phyloP scores from a whole-genome alignment of 2,329 filamentous ascomycete species.

The Diaporthe sp. region DNA sequence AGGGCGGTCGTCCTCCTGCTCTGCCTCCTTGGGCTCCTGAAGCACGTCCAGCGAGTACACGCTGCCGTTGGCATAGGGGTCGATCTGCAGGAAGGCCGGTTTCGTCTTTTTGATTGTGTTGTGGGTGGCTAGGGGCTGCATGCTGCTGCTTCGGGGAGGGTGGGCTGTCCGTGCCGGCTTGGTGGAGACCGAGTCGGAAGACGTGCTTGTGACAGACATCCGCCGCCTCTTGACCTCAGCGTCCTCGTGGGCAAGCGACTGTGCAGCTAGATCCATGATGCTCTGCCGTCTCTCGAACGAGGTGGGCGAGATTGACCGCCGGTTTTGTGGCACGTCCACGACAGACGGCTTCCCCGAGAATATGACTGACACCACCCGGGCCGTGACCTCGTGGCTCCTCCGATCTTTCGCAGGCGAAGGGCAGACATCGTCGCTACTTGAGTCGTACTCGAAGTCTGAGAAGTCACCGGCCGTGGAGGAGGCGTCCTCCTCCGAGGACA shows the following conservation, averaged over 20 bases:
- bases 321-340: conserved; percentile 57
- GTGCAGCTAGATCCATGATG: conserved; percentile 14
- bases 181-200: conserved; percentile 38
- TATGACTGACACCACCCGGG: conserved; percentile 68
- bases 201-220: conserved; percentile 46
- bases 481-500: conserved; percentile 74
- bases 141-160: conserved; percentile 56
- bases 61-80: conserved; percentile 60
- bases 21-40: conserved; percentile 39
- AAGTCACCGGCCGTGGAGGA: conserved; percentile 71
- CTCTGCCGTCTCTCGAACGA: conserved; percentile 46
- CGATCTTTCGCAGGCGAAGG: conserved; percentile 41
- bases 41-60: conserved; percentile 44
- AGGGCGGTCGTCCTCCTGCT: conserved; percentile 43
- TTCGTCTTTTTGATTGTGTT: conserved; percentile 43
- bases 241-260: conserved; percentile 27
- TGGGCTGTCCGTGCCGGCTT: conserved; percentile 38
- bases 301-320: conserved; percentile 56
- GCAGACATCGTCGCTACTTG: conserved; percentile 36
- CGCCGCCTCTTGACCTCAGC: conserved; percentile 42
- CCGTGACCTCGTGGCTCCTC: conserved; percentile 64
- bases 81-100: conserved; percentile 63
- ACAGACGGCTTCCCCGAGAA: conserved; percentile 70
- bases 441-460: conserved; percentile 63
- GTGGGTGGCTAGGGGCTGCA: conserved; percentile 48